Evolutionary conservation across 1,139 yeast species (phyloP), one percentile per base, ranked within the genome.

Genomic region (Meyerozyma athensensis): DNA sequence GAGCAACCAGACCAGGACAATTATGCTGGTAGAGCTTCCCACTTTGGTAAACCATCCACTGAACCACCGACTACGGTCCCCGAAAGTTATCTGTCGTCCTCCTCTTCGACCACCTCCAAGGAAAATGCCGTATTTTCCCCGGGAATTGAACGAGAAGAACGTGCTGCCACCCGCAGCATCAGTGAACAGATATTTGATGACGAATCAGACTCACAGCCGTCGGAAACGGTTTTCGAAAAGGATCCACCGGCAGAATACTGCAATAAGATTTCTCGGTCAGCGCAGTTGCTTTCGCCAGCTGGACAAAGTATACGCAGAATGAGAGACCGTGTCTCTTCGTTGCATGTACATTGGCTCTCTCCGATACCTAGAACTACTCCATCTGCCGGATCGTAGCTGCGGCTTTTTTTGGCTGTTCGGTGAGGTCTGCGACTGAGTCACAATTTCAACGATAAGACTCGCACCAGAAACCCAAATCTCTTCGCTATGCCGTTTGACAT

Each of bases 401-500:
- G 13, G 13, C 4, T n/a, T 9, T 14, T 24, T 24, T 24, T 24
- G 17, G 28, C 28, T 12, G 28, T 17, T 17, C 12, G 12, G 26
- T 24, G 28, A 14, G 14, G 14, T 17, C 7, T 9, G 12, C 14
- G 14, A 17, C 28, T 24, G 28, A 24, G 17, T 24, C 28, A 24
- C 13, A 24, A 24, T 24, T 24, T 24, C 28, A 24, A 14, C 13
- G 28, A 24, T 24, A 24, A 24, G 28, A 24, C n/a, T 24, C 28
- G 28, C 28, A 12, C 28, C 28, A 3, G 5, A 23, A 9, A 6
- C 18, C 8, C 32, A 7, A 16, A 14, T n/a, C 16, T 12, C 13
- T 2, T 10, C 19, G 52, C 52, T 53, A 68, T 74, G 55, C 32
- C 32, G 4, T 79, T 81, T 53, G 73, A 83, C 48, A 61, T 85